Evolutionary conservation across 495 filamentous ascomycete species (phyloP).

Genomic region (Penicillium arizonense): DNA sequence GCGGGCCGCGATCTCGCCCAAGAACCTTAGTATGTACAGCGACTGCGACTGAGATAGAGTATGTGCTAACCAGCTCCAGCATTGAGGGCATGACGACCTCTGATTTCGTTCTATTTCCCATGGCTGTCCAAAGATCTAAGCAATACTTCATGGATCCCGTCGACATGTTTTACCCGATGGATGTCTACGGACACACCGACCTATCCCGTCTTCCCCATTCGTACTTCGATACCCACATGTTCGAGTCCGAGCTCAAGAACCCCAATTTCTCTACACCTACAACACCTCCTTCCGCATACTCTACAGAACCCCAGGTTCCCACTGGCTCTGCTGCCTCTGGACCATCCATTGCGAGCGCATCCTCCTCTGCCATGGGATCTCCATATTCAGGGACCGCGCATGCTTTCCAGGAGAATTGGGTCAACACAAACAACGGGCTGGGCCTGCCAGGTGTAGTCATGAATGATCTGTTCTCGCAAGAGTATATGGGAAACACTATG

Average conservation of each 20-base stretch:
- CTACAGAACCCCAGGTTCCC: conserved; percentile 47
- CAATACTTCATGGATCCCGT: conserved; percentile 36
- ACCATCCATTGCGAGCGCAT: conserved; percentile 64
- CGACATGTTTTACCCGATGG: conserved; percentile 36
- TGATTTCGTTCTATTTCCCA: conserved; percentile 30
- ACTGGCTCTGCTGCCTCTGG: conserved; percentile 73
- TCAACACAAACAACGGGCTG: conserved; percentile 58
- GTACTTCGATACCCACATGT: conserved; percentile 29
- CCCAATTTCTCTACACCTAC: conserved; percentile 34
- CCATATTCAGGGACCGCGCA: conserved; percentile 68
- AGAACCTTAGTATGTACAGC: conserved; percentile 23
- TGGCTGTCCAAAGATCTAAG: conserved; percentile 40
- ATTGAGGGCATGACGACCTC: conserved; percentile 10
- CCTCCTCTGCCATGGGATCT: conserved; percentile 80
- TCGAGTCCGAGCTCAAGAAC: conserved; percentile 32
- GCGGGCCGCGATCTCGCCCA: conserved; percentile 23
- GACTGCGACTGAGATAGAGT: not conserved
- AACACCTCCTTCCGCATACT: conserved; percentile 35
- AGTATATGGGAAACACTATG: conserved; percentile 33
- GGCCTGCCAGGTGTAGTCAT: conserved; percentile 69
- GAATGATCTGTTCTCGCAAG: conserved; percentile 55
- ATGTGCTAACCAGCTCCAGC: not conserved
- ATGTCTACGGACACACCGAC: conserved; percentile 28
- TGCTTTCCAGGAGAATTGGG: conserved; percentile 59
- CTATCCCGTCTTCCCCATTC: conserved; percentile 23